Evolutionary conservation across 192 early-diverging fungal species (phyloP).

Genomic region (Gigaspora rosea): DNA sequence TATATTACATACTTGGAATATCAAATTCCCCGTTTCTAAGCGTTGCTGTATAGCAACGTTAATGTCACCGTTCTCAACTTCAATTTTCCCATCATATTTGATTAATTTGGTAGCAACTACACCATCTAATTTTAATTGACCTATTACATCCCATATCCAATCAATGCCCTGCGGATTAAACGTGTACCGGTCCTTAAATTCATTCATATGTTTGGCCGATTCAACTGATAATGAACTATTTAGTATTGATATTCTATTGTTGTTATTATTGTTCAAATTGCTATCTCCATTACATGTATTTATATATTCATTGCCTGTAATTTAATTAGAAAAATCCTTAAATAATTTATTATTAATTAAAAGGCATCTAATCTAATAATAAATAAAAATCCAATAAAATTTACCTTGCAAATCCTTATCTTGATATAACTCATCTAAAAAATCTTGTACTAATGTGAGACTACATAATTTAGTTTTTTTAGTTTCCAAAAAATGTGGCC

Average conservation of each 20-base stretch:
- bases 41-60: slow-evolving; percentile 47
- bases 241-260: background rate
- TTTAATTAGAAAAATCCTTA: background rate
- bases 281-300: background rate
- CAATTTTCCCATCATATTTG: slow-evolving; percentile 26
- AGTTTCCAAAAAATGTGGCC: slow-evolving; percentile 37
- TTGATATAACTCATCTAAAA: slow-evolving; percentile 30
- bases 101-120: slow-evolving; percentile 41
- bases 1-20: slow-evolving; percentile 37
- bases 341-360: background rate
- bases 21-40: slow-evolving; percentile 49
- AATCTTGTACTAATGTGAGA: slow-evolving; percentile 32
- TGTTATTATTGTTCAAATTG: background rate
- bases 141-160: slow-evolving; percentile 48
- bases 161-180: slow-evolving; percentile 39
- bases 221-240: slow-evolving; percentile 10
- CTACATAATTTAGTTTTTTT: slow-evolving; percentile 35
- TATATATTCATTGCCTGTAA: background rate
- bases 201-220: background rate
- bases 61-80: slow-evolving; percentile 22
- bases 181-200: background rate
- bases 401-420: slow-evolving; percentile 21
- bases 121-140: slow-evolving; percentile 35
- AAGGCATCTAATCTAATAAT: too few species aligned
- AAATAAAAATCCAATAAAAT: slow-evolving; percentile 3